Evolutionary conservation across 345 rosid genomes (phyloP), one percentile per base, ranked within the genome.

Genomic region (Lepidium didymum): DNA sequence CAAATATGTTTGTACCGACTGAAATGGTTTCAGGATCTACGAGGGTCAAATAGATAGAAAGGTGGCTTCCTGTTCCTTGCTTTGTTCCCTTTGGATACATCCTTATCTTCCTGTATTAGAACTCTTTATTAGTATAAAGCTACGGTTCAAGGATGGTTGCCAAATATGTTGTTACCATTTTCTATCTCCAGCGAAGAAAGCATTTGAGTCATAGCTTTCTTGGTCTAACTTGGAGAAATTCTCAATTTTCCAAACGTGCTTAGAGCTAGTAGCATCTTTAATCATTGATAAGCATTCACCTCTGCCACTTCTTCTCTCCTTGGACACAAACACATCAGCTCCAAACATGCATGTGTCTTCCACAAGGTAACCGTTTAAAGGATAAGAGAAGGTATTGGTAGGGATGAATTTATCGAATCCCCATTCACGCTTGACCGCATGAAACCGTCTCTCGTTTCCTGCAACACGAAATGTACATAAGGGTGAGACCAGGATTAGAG

Each of bases 291-390:
- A 65, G 52, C 76, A 76, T 54, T 71, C 80, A 50, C 80, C 80
- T 71, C 75, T 71, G 18, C 75, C 75, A 47, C 59, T 65, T 16
- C 54, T 76, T 40, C 67, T 75, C 62, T 75, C 79, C 10, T 71
- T 76, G 1, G 71, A 64, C 10, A 76, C 76, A 66, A 76, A 76
- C 1, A 71, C 80, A 70, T 76, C 80, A 59, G 76, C 80, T 56
- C 80, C 80, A 65, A 76, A 76, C 76, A 70, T 67, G 19, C 80
- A 65, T 8, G 68, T 71, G 68, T 76, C 80, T 57, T 71, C 76
- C 3, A 70, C n/a, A 13, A 76, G 80, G 60, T 50, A 76, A 25
- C 80, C 80, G 6, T 71, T 65, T 51, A 68, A 52, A 1, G 60
- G 62, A 65, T 76, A 54, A 4, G n/a, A 19, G 35, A 69, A 75